Base-by-base conservation (phyloP, 2,329 filamentous ascomycete genomes). In the Pseudogymnoascus sp. region DNA sequence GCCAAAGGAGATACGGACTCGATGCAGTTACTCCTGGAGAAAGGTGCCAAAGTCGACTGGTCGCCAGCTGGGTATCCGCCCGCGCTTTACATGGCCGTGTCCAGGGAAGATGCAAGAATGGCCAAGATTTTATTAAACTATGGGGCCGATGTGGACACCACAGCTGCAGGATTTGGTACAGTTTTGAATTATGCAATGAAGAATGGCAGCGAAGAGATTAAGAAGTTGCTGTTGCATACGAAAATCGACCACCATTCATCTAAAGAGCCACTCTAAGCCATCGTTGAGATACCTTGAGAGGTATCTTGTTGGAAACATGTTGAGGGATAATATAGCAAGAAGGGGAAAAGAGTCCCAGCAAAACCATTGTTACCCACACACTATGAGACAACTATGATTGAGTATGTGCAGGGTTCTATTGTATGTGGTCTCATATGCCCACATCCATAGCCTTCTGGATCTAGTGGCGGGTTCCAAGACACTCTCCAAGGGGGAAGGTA, bases 21-120 rank as follows among this genome's bases (percentile, higher is more conserved):
- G 10, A 59, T 61, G 10, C 27, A 62, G 13, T 48, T 61, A 42
- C 64, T 65, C 4, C 29, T 66, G 3, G 36, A 41, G 7, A 64
- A 66, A 48, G 61, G 64, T 15, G 64, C 65, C 9, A 33, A 44
- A 21, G 33, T 63, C 9, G 42, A 35, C 4, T 41, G 35, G 9
- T 29, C 27, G 31, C 64, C 65, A 8, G 17, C 55, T 7, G 62
- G 44, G n/a, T 59, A 44, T 44, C 63, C 63, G 2, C 41, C 59
- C 1, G 17, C 63, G 13, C 59, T 66, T 9, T 64, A 63, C 51
- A 36, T 63, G 36, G 64, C 59, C 12, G 64, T 66, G 10, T 21
- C 17, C 5, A 62, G 61, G 35, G 65, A 64, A 15, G 63, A 61
- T 44, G 42, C 41, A 29, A 48, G 29, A 29, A 25, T 48, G 42